Conservation (phyloP, 129 eudicot genomes). For the Tagetes erecta region DNA sequence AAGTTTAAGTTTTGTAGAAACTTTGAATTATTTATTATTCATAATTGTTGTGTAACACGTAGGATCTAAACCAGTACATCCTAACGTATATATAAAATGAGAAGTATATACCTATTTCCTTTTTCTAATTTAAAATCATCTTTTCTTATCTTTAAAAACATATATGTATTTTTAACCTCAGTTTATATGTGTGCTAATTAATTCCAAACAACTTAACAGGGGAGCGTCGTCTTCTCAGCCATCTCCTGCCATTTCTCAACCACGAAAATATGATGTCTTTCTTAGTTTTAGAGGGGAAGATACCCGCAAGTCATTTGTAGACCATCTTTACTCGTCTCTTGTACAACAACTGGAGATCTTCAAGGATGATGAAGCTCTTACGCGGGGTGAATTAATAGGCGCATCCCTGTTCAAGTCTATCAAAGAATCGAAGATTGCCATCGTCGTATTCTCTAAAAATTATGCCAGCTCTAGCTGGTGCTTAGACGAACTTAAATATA, state of each 20-base stretch:
- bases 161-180: too few relatives aligned
- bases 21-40: too few relatives aligned
- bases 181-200: neutral
- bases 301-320: neutral
- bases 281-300: constrained; percentile 23
- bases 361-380: neutral
- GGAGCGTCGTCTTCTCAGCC: neutral
- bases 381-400: neutral
- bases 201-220: neutral
- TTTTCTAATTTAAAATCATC: too few relatives aligned
- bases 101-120: too few relatives aligned
- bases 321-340: neutral
- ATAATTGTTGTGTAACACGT: too few relatives aligned
- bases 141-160: too few relatives aligned
- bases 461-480: constrained; percentile 15
- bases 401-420: neutral
- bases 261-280: constrained; percentile 21
- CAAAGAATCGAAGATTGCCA: constrained; percentile 15
- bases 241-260: constrained; percentile 7
- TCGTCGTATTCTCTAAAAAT: constrained; percentile 24
- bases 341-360: neutral
- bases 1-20: too few relatives aligned
- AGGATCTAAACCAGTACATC: too few relatives aligned
- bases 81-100: too few relatives aligned
- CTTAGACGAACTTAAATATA: constrained; percentile 22